phyloP scores from a whole-genome alignment of 306 rosid genomes.

The Quercus agrifolia region DNA sequence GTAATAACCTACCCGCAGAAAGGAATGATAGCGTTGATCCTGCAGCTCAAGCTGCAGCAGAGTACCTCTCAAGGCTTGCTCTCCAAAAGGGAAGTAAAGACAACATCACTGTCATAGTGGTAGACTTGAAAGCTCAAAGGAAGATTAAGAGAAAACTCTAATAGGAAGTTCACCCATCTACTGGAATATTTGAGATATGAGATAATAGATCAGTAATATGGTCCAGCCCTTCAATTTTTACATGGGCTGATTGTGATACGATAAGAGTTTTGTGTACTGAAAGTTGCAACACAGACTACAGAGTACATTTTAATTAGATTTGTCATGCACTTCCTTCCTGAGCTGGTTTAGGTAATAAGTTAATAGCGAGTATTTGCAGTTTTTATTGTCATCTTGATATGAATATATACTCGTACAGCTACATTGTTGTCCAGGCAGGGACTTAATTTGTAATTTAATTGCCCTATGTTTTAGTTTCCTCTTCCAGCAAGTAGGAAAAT shows the following conservation, averaged over 20 bases:
- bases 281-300: conserved; percentile 4
- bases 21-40: conserved; percentile 48
- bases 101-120: conserved; percentile 71
- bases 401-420: too few relatives aligned
- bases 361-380: too few relatives aligned
- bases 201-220: conserved; percentile 16
- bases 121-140: conserved; percentile 76
- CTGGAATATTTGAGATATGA: conserved; percentile 17
- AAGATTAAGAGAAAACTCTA: conserved; percentile 51
- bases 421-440: too few relatives aligned
- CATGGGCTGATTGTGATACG: conserved; percentile 30
- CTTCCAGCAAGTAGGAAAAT: too few relatives aligned
- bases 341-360: too few relatives aligned
- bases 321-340: too few relatives aligned
- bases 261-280: conserved; percentile 24
- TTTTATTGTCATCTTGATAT: too few relatives aligned
- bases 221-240: conserved; percentile 35
- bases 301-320: too few relatives aligned
- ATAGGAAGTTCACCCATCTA: conserved; percentile 13
- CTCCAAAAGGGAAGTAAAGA: conserved; percentile 78
- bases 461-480: too few relatives aligned
- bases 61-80: conserved; percentile 65
- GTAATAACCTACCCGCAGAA: conserved; percentile 22
- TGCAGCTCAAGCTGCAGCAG: conserved; percentile 82
- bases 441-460: too few relatives aligned